Evolutionary conservation across 1,139 yeast species (phyloP).

Genomic region (Debaryomyces robertsiae): DNA sequence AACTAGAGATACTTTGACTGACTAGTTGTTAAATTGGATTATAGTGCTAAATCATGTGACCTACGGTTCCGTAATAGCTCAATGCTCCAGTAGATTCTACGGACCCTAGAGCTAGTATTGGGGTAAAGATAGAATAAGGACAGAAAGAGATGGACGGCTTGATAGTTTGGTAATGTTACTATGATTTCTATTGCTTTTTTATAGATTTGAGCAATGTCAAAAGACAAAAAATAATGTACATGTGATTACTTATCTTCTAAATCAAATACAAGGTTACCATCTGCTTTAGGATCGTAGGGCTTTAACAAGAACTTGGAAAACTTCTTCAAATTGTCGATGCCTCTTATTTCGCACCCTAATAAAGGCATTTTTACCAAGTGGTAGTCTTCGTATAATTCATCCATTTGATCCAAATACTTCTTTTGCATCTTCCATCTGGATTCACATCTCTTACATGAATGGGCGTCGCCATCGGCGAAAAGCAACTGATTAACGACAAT

Average conservation of each 20-base stretch:
- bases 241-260: slow-evolving; percentile 53
- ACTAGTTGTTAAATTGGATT: no score
- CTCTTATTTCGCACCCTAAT: slow-evolving; percentile 91
- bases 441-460: slow-evolving; percentile 81
- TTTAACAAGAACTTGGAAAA: slow-evolving; percentile 70
- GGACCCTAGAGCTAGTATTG: no score
- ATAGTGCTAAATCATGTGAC: no score
- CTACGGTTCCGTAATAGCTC: no score
- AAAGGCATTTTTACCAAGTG: slow-evolving; percentile 94
- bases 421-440: slow-evolving; percentile 96
- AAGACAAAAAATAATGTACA: slow-evolving; percentile 5
- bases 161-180: no score
- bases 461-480: slow-evolving; percentile 74
- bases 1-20: no score
- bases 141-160: no score
- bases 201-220: slow-evolving; percentile 1
- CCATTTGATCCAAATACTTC: slow-evolving; percentile 92
- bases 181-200: no score
- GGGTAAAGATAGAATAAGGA: no score
- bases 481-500: slow-evolving; percentile 92
- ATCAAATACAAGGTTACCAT: slow-evolving; percentile 62
- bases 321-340: slow-evolving; percentile 77
- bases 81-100: no score
- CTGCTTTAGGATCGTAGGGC: slow-evolving; percentile 69
- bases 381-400: slow-evolving; percentile 90